Conservation (phyloP, 2,329 filamentous ascomycete genomes). For the Fusarium sterilihyphosum region DNA sequence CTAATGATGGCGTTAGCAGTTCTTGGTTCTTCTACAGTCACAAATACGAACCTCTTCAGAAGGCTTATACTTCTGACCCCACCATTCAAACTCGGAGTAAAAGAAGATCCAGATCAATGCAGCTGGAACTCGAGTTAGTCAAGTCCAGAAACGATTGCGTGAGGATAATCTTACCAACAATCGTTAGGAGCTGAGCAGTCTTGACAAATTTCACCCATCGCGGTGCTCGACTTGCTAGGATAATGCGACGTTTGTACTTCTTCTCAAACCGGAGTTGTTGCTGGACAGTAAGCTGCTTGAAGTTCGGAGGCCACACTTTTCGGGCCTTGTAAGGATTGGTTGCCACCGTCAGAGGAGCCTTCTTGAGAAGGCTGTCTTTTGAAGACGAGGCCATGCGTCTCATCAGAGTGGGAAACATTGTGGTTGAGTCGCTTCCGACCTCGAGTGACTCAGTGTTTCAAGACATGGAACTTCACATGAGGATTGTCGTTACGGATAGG, state of each 20-base stretch:
- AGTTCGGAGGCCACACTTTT: slow-evolving; percentile 82
- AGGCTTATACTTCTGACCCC: slow-evolving; percentile 55
- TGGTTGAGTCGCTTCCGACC: background rate
- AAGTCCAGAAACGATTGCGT: background rate
- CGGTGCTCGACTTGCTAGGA: slow-evolving; percentile 69
- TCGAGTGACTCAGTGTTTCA: slow-evolving; percentile 18
- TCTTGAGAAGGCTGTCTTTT: slow-evolving; percentile 43
- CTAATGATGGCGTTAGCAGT: slow-evolving; percentile 38
- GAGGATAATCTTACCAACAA: slow-evolving; percentile 57
- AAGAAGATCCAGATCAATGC: slow-evolving; percentile 53
- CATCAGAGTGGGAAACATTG: slow-evolving; percentile 50
- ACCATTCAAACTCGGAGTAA: slow-evolving; percentile 57
- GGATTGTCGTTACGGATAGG: background rate
- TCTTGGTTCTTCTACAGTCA: background rate
- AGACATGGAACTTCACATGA: slow-evolving; percentile 9
- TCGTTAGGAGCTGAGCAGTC: slow-evolving; percentile 69
- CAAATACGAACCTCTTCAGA: slow-evolving; percentile 51
- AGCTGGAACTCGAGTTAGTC: slow-evolving; percentile 40
- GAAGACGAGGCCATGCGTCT: slow-evolving; percentile 49
- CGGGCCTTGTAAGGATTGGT: slow-evolving; percentile 72
- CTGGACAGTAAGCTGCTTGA: slow-evolving; percentile 73
- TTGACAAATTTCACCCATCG: slow-evolving; percentile 72
- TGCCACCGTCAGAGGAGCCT: slow-evolving; percentile 50
- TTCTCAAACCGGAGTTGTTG: slow-evolving; percentile 83
- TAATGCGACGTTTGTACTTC: slow-evolving; percentile 77